Base-by-base conservation (phyloP, 805 yeast genomes). In the Candida odintsovae region DNA sequence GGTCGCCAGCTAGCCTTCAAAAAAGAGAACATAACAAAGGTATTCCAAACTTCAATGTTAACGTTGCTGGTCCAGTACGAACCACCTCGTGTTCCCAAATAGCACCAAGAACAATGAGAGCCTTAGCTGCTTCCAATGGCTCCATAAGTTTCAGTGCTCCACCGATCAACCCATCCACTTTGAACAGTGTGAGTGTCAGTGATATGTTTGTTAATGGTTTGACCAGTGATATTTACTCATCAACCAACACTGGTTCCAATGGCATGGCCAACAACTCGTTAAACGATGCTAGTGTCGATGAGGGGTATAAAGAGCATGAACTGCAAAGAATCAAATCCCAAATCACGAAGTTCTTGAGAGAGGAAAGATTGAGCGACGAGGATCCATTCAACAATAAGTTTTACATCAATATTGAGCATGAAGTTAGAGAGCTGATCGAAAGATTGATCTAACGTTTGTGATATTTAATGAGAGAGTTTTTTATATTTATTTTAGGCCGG, bases 61-160 rank as follows among this genome's bases (percentile, higher is more conserved):
- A 29, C 31, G 18, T 11, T 31, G 23, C 15, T 10, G 38, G 33
- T 16, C 46, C 49, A 5, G 39, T 47, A 15, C 54, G 53, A 23
- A 60, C 66, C 3, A 57, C 63, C 2, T 58, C 63, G 10, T 62
- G 66, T 46, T 56, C 66, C 2, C 65, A 61, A 48, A 58, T 62
- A 35, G 65, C 66, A 1, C 66, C 67, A 48, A 52, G 66, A 44
- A 57, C 65, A 23, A 59, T 60, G 55, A 52, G 63, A 38, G 59
- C 64, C 2, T 46, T 56, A 20, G 56, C 59, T 22, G 61, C 56
- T 22, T 46, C 53, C 18, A 39, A 51, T 3, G 47, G 46, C 20
- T 44, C 57, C 0, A 54, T 55, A 28, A 55, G 54, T 38, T 45
- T 52, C 44, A 46, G 51, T 29, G 50, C 52, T 7, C 46, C 49